Base-by-base conservation (phyloP, 2,329 filamentous ascomycete species). In the Cryphonectria parasitica region DNA sequence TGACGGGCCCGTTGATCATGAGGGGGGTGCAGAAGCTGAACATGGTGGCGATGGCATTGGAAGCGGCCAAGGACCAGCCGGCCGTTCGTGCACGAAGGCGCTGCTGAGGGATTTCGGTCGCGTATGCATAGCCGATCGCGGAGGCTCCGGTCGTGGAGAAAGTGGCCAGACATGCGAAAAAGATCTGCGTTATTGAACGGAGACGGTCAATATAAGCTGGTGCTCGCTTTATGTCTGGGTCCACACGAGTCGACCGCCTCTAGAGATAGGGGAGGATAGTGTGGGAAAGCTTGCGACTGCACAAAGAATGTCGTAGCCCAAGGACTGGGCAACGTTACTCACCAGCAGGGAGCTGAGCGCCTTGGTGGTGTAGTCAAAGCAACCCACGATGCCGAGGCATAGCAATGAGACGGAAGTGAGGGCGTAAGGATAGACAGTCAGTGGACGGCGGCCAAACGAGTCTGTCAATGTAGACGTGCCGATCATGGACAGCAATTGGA, bases 21-120 rank as follows among this genome's bases (percentile, higher is more conserved):
- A 82, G 65, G 1, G 82, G 82, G 0, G 82, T 83, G 68, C 78
- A 81, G 75, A 84, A 83, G 67, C 79, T 83, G 67, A 84, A 83
- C 79, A 84, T 81, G 71, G 82, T 82, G 15, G 77, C 80, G 15
- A 83, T 74, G 39, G 79, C 64, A 64, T 83, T 83, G 0, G 81
- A 82, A 4, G 75, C 74, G 0, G 82, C 82, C 0, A 83, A 66
- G 0, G 77, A 15, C 78, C 78, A 82, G 1, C 76, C 80, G 0
- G 80, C 79, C 5, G 82, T 83, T 34, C 76, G 76, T 3, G 82
- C 81, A 49, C 81, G 79, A 3, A 83, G 77, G 2, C 80, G 79
- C 73, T 83, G 82, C 34, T 79, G 76, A 0, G 82, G 80, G 22
- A 82, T 77, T 69, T 83, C 82, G 10, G 81, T 79, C 0, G 81